Conservation (phyloP, 108 stramenopile genomes). For the Skeletonema marinoi region DNA sequence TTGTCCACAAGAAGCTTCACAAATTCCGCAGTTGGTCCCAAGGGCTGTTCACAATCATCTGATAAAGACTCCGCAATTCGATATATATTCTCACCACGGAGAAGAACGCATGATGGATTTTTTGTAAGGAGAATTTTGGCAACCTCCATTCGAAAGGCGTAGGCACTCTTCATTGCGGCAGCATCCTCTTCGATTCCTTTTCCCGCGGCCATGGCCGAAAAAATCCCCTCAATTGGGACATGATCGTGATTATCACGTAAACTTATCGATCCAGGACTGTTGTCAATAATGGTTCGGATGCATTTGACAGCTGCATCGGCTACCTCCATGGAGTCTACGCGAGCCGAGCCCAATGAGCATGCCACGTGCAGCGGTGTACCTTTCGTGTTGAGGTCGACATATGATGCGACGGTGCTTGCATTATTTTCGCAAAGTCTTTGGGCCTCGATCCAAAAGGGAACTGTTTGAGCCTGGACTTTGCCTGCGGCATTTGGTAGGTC, state of each 20-base stretch:
- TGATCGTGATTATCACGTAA: conserved; percentile 49
- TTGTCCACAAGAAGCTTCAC: conserved; percentile 23
- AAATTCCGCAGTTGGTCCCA: conserved; percentile 70
- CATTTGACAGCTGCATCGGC: conserved; percentile 25
- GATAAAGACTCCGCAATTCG: conserved; percentile 63
- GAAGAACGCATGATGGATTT: neutral
- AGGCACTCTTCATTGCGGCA: conserved; percentile 2
- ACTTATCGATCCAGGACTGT: conserved; percentile 30
- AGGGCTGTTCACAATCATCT: conserved; percentile 63
- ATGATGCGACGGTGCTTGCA: conserved; percentile 27
- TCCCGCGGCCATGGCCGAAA: conserved; percentile 48
- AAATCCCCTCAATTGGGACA: conserved; percentile 53
- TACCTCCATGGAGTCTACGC: conserved; percentile 7
- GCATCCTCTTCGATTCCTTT: conserved; percentile 30
- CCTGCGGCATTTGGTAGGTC: neutral
- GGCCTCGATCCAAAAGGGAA: conserved; percentile 33
- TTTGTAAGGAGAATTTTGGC: conserved; percentile 6
- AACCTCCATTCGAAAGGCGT: conserved; percentile 21
- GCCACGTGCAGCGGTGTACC: conserved; percentile 79
- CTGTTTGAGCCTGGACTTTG: conserved; percentile 11
- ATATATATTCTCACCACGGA: conserved; percentile 51
- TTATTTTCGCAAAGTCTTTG: neutral
- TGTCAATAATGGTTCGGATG: conserved; percentile 36
- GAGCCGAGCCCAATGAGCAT: conserved; percentile 51
- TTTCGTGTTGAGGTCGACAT: conserved; percentile 51